phyloP scores from a whole-genome alignment of 768 basidiomycete species.

The Serendipita sp. region DNA sequence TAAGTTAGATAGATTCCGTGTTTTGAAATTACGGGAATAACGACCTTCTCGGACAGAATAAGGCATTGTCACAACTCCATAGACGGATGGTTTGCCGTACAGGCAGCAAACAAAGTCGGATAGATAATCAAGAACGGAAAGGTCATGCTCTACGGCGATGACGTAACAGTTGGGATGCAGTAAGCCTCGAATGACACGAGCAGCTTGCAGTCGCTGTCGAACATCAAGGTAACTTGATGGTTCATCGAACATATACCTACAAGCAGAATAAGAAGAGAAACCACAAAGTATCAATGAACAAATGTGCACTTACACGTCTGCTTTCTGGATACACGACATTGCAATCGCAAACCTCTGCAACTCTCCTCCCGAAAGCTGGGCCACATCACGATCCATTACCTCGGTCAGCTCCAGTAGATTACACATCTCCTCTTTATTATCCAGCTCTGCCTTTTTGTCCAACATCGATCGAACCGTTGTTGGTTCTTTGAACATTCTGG shows the following conservation, averaged over 20 bases:
- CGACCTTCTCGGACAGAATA: constrained; percentile 92
- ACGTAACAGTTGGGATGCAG: constrained; percentile 78
- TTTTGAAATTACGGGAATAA: constrained; percentile 11
- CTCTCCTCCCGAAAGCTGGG: constrained; percentile 88
- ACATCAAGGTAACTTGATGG: constrained; percentile 97
- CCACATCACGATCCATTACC: constrained; percentile 70
- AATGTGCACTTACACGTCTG: constrained; percentile 64
- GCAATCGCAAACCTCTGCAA: constrained; percentile 97
- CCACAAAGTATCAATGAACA: background rate
- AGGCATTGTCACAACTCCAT: constrained; percentile 98
- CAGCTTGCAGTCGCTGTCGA: constrained; percentile 86
- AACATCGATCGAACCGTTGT: constrained; percentile 86
- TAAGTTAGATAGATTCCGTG: background rate
- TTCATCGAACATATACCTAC: constrained; percentile 97
- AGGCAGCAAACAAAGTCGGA: constrained; percentile 97
- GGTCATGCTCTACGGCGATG: constrained; percentile 95
- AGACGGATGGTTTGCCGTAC: constrained; percentile 94
- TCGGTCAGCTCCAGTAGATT: constrained; percentile 76
- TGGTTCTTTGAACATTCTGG: constrained; percentile 80
- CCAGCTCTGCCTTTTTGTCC: constrained; percentile 71
- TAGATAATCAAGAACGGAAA: constrained; percentile 94
- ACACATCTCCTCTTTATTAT: constrained; percentile 78
- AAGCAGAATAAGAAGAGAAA: background rate
- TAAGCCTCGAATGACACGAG: constrained; percentile 82
- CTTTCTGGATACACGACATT: constrained; percentile 86